These are phyloP conservation scores for Cyamopsis tetragonoloba DNA, from an alignment of 306 rosid species.

Conservation along the genomic window DNA sequence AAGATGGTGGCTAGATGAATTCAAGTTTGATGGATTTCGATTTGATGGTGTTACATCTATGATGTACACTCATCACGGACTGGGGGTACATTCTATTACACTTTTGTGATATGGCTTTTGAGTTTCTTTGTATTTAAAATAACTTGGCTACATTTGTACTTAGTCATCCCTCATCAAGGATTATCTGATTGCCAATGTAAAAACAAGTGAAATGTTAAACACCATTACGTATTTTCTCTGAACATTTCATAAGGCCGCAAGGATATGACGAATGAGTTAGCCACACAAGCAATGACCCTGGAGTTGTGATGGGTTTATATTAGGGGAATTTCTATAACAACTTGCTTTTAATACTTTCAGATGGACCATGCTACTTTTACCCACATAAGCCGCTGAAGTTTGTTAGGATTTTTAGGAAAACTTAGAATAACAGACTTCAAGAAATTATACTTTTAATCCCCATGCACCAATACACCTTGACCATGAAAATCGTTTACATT, in stretches of 20 bases:
- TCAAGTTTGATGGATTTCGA: conserved; percentile 94
- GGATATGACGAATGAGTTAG: too few species aligned
- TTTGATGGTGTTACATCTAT: conserved; percentile 98
- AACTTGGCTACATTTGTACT: neutral
- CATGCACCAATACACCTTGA: neutral
- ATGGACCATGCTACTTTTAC: too few species aligned
- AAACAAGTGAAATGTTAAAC: neutral
- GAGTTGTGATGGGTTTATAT: too few species aligned
- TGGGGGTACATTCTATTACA: conserved; percentile 50
- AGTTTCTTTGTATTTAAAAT: conserved; percentile 15
- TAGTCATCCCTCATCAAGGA: neutral
- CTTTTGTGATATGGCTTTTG: neutral
- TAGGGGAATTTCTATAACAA: too few species aligned
- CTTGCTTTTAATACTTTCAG: too few species aligned
- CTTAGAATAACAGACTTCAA: too few species aligned
- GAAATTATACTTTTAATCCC: neutral
- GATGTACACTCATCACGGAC: conserved; percentile 98
- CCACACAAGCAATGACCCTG: too few species aligned
- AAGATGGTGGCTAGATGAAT: conserved; percentile 99
- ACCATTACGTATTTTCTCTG: neutral
- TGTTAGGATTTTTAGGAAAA: too few species aligned
- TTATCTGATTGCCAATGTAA: neutral
- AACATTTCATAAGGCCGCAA: too few species aligned
- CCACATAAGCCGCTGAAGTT: too few species aligned
- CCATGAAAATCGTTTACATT: too few species aligned